These are phyloP conservation scores for Botrytis cinerea DNA, from an alignment of 2,329 filamentous ascomycete species.

Conservation along the genomic window DNA sequence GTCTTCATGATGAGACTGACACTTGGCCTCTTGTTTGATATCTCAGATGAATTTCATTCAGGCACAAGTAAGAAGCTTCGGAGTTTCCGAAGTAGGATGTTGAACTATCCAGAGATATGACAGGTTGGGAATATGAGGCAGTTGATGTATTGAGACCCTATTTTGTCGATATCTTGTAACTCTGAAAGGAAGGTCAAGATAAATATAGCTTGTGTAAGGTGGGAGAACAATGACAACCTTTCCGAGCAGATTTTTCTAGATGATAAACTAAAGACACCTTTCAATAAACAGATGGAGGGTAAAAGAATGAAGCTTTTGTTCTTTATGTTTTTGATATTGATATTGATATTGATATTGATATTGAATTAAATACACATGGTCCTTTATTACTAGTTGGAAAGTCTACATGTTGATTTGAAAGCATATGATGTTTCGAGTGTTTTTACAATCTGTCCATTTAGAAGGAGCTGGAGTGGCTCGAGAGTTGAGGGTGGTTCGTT, in stretches of 20 bases:
- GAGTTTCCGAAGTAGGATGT: neutral
- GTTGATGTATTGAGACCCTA: constrained; percentile 12
- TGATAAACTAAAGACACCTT: neutral
- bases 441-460: constrained; percentile 1
- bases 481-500: neutral
- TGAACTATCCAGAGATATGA: neutral
- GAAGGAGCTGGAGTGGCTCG: constrained; percentile 5
- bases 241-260: neutral
- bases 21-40: constrained; percentile 28
- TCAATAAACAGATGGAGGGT: neutral
- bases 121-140: neutral
- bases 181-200: constrained; percentile 17
- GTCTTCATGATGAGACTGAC: constrained; percentile 49
- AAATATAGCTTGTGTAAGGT: constrained; percentile 6
- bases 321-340: neutral
- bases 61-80: neutral
- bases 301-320: neutral
- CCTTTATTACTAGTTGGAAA: neutral
- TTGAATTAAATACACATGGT: neutral
- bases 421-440: neutral
- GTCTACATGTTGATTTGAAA: constrained; percentile 14
- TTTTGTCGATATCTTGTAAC: neutral
- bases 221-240: neutral
- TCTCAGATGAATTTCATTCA: constrained; percentile 6
- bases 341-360: neutral